A percentile compares a stretch with the other conserved stretches of the same genome.
These are phyloP conservation scores for Naegleria fowleri DNA, from an alignment of 208 protist species.

Conservation along the genomic window DNA sequence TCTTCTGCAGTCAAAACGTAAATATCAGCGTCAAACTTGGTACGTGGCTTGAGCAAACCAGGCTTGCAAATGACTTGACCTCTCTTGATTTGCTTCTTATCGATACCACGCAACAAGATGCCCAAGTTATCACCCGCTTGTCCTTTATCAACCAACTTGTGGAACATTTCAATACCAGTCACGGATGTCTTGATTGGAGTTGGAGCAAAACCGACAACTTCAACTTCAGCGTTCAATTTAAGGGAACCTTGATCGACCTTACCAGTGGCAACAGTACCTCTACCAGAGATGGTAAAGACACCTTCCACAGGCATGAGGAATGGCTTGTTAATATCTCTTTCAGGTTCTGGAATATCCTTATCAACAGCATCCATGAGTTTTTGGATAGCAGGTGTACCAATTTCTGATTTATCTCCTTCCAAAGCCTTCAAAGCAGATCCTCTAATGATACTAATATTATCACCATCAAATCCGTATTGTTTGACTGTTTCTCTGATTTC, in stretches of 20 bases:
- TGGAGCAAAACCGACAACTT: slow-evolving; percentile 84
- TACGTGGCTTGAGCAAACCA: slow-evolving; percentile 81
- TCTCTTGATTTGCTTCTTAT: slow-evolving; percentile 88
- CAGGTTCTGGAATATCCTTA: slow-evolving; percentile 81
- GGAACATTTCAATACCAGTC: slow-evolving; percentile 92
- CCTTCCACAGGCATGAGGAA: slow-evolving; percentile 96
- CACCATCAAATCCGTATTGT: slow-evolving; percentile 84
- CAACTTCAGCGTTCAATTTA: slow-evolving; percentile 88
- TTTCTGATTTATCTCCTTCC: slow-evolving; percentile 77
- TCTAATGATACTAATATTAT: slow-evolving; percentile 72
- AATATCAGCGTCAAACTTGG: slow-evolving; percentile 76
- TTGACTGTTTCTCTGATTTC: slow-evolving; percentile 90
- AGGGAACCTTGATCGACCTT: slow-evolving; percentile 82
- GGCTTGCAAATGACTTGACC: slow-evolving; percentile 87
- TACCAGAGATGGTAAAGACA: slow-evolving; percentile 81
- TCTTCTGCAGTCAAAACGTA: slow-evolving; percentile 97
- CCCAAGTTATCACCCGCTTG: slow-evolving; percentile 96
- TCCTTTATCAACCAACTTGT: slow-evolving; percentile 87
- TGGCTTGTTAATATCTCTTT: slow-evolving; percentile 87
- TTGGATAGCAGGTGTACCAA: slow-evolving; percentile 66
- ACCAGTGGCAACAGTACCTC: slow-evolving; percentile 91
- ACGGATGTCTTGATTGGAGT: slow-evolving; percentile 76
- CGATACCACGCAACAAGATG: slow-evolving; percentile 83
- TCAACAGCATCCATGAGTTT: slow-evolving; percentile 86
- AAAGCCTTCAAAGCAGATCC: slow-evolving; percentile 93